Conservation (phyloP, 2,329 filamentous ascomycete species). For the Dendryphion nanum region DNA sequence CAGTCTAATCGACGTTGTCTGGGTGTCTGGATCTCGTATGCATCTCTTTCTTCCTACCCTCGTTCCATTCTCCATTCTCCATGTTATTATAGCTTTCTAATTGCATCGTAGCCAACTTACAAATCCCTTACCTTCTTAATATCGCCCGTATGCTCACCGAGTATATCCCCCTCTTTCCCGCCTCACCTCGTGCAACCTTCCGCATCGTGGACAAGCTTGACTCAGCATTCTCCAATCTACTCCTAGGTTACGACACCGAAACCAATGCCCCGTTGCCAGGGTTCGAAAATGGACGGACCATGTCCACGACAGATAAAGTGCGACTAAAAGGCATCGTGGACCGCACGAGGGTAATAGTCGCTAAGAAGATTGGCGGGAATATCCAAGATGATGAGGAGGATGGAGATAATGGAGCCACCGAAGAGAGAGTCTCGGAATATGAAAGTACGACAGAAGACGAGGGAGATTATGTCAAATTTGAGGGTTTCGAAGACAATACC, state of each 20-base stretch:
- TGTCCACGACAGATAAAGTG: conserved; percentile 86
- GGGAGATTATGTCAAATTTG: conserved; percentile 23
- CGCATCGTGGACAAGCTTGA: conserved; percentile 74
- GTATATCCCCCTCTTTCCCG: conserved; percentile 71
- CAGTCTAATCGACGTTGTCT: conserved; percentile 73
- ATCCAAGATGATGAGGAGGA: conserved; percentile 37
- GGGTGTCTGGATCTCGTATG: conserved; percentile 84
- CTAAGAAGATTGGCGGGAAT: conserved; percentile 56
- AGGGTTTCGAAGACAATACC: conserved; percentile 47
- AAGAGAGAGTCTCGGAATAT: conserved; percentile 15
- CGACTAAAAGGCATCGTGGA: conserved; percentile 80
- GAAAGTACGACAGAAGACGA: conserved; percentile 31
- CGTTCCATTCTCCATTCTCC: too few relatives aligned
- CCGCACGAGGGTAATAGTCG: conserved; percentile 66
- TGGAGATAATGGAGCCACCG: conserved; percentile 34
- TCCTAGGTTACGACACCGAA: conserved; percentile 66
- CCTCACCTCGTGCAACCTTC: conserved; percentile 68
- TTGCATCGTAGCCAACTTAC: conserved; percentile 62
- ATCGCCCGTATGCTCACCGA: conserved; percentile 71
- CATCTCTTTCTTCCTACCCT: conserved; percentile 13
- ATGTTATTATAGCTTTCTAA: not conserved
- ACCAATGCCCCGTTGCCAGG: conserved; percentile 67
- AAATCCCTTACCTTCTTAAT: conserved; percentile 80
- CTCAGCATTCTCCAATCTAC: conserved; percentile 73
- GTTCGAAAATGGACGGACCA: conserved; percentile 60